phyloP scores from a whole-genome alignment of 2,329 filamentous ascomycete species.

The Spiromastix sp. region DNA sequence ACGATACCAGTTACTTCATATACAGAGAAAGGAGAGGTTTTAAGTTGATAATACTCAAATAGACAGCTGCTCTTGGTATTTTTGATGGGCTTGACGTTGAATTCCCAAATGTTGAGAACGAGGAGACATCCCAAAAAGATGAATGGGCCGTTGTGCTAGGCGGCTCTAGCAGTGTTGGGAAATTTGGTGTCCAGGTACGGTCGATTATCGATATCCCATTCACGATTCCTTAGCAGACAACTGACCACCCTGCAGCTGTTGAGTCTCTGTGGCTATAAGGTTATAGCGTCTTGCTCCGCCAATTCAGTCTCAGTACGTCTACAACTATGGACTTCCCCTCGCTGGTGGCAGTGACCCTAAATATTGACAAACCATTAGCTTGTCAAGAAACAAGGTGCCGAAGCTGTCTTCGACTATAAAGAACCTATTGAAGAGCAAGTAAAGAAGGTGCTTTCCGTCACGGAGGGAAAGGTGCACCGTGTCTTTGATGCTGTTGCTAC shows the following conservation, averaged over 20 bases:
- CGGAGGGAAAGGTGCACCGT: slow-evolving; percentile 16
- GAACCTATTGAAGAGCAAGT: slow-evolving; percentile 17
- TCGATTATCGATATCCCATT: not conserved
- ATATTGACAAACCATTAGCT: slow-evolving; percentile 10
- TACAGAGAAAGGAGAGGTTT: no score
- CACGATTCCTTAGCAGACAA: not conserved
- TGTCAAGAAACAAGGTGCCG: slow-evolving; percentile 19
- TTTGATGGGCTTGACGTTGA: slow-evolving; percentile 15
- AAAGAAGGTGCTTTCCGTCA: slow-evolving; percentile 16
- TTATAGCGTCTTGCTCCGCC: slow-evolving; percentile 21
- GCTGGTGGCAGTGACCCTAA: not conserved
- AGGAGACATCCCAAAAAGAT: slow-evolving; percentile 3
- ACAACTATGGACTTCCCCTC: slow-evolving; percentile 2
- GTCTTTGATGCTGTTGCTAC: slow-evolving; percentile 23
- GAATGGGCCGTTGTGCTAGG: slow-evolving; percentile 26
- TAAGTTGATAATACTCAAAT: no score
- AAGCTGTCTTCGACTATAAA: slow-evolving; percentile 23
- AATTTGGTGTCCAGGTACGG: slow-evolving; percentile 17
- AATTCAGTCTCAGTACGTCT: slow-evolving; percentile 16
- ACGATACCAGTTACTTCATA: slow-evolving; percentile 4
- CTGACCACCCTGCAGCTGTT: slow-evolving; percentile 14
- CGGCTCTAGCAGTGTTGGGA: slow-evolving; percentile 23
- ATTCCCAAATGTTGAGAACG: slow-evolving; percentile 13
- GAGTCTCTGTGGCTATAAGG: slow-evolving; percentile 20
- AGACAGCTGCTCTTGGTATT: slow-evolving; percentile 17